Evolutionary conservation across 2,329 filamentous ascomycete species (phyloP).

Genomic region (Bisporella sp.): DNA sequence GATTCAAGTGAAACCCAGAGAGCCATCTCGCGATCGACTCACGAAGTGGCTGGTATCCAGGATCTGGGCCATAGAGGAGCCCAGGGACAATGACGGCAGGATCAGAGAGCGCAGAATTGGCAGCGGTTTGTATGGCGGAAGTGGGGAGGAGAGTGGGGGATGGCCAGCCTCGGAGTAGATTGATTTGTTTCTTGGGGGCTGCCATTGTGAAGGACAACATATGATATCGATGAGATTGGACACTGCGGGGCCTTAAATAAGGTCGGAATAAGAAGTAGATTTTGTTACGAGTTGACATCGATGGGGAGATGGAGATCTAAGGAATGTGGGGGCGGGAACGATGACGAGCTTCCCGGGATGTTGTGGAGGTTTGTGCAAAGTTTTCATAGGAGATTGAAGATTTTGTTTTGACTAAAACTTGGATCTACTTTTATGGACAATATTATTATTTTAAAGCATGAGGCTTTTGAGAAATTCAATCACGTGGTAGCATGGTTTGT

Average conservation of each 20-base stretch:
- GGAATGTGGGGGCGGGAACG: background rate
- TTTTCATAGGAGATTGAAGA: too few relatives aligned
- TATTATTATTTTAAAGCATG: too few relatives aligned
- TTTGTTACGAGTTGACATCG: background rate
- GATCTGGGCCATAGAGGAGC: conserved; percentile 75
- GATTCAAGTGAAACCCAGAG: conserved; percentile 36
- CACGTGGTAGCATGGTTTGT: too few relatives aligned
- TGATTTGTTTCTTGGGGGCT: conserved; percentile 37
- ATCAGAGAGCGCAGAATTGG: conserved; percentile 53
- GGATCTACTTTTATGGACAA: too few relatives aligned
- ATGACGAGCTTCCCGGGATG: too few relatives aligned
- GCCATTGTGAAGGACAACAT: background rate
- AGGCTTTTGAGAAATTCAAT: too few relatives aligned
- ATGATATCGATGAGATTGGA: background rate
- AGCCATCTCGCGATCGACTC: conserved; percentile 66
- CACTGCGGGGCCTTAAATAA: too few relatives aligned
- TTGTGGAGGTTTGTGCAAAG: too few relatives aligned
- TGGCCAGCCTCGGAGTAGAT: conserved; percentile 65
- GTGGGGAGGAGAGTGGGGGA: conserved; percentile 32
- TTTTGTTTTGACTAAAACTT: too few relatives aligned
- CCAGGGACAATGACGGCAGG: conserved; percentile 51
- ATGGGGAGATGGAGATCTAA: background rate
- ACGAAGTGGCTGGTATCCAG: conserved; percentile 65
- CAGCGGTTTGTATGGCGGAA: conserved; percentile 26
- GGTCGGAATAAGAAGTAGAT: too few relatives aligned